Percentiles rank a stretch among this genome's conserved stretches.
Conservation (phyloP, 179 eudicot species). For the Camellia oleifera region DNA sequence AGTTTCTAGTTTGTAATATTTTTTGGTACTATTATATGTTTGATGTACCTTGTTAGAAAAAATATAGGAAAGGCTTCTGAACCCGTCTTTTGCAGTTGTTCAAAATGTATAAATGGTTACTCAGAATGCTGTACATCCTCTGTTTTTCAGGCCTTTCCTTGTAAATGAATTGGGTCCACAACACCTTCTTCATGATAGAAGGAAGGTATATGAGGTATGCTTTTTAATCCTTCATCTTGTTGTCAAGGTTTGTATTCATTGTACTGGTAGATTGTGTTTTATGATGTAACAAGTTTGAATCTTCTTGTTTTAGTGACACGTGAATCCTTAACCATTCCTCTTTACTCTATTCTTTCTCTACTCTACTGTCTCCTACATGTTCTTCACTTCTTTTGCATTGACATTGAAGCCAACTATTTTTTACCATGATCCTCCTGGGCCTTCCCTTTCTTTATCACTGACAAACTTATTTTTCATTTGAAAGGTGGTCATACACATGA, state of each 20-base stretch:
- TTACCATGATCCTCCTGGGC: neutral
- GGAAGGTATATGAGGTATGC: constrained; percentile 87
- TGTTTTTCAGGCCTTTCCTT: constrained; percentile 71
- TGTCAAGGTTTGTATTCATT: constrained; percentile 3
- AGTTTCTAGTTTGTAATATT: neutral
- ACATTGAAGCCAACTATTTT: neutral
- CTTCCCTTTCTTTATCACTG: neutral
- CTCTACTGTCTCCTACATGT: neutral
- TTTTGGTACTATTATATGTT: neutral
- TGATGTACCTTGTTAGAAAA: neutral
- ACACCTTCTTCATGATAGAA: constrained; percentile 88
- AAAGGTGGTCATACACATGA: neutral
- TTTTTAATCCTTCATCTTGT: neutral
- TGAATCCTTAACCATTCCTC: neutral
- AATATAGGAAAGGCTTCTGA: neutral
- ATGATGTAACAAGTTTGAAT: neutral
- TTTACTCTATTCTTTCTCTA: neutral
- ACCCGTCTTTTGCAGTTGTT: neutral
- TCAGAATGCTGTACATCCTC: neutral
- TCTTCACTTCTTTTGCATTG: neutral
- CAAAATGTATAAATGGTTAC: neutral
- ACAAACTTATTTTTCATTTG: neutral
- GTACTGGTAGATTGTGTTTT: neutral
- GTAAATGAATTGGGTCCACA: constrained; percentile 86
- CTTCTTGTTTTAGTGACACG: neutral